These are phyloP conservation scores for Aspergillus sergii DNA, from an alignment of 2,329 filamentous ascomycete genomes.

Conservation along the genomic window DNA sequence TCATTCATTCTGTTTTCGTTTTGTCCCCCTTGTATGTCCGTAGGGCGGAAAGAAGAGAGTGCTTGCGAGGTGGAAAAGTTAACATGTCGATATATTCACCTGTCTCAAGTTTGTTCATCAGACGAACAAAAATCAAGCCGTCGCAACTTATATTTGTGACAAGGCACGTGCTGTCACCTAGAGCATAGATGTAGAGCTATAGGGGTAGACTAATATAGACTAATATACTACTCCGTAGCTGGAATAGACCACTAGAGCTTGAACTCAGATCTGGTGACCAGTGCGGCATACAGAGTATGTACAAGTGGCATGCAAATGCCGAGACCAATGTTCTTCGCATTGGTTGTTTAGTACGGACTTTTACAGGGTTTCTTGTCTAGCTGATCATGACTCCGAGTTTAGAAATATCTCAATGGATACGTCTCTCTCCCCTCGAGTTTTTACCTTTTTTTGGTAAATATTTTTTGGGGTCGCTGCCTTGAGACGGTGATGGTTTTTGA, in stretches of 20 bases:
- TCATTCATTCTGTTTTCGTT: no score
- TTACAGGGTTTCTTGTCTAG: background rate
- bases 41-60: background rate
- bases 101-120: background rate
- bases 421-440: no score
- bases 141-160: background rate
- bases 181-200: background rate
- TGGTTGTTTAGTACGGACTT: background rate
- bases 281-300: no score
- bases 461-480: background rate
- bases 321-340: background rate
- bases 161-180: background rate
- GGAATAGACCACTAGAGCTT: background rate
- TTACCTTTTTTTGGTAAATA: no score
- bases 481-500: background rate
- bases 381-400: no score
- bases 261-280: background rate
- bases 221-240: background rate
- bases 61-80: background rate
- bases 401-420: no score
- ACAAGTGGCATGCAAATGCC: background rate
- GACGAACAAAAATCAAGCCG: no score
- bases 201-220: background rate
- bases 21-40: background rate
- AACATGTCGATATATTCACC: background rate